These are phyloP conservation scores for Termitomyces sp. DNA, from an alignment of 768 basidiomycete genomes.

Conservation along the genomic window DNA sequence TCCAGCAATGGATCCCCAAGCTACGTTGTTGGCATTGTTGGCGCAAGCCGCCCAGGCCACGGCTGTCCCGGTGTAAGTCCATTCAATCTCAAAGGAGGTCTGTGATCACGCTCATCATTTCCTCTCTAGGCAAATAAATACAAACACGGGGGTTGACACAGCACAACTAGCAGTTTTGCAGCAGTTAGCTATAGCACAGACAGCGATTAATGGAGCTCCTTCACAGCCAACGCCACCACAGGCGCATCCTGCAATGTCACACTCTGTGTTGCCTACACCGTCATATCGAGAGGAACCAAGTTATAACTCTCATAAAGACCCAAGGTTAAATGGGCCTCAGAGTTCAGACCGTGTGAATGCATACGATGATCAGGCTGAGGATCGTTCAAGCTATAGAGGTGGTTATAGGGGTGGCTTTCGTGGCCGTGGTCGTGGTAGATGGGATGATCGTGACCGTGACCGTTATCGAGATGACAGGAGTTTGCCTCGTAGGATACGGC, in stretches of 20 bases:
- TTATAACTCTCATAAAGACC: conserved; percentile 34
- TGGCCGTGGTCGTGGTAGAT: conserved; percentile 50
- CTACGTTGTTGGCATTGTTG: conserved; percentile 65
- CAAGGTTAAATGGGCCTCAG: conserved; percentile 44
- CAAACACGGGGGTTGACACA: conserved; percentile 52
- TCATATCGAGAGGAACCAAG: conserved; percentile 40
- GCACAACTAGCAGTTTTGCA: conserved; percentile 71
- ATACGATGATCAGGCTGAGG: conserved; percentile 47
- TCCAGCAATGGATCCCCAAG: conserved; percentile 47
- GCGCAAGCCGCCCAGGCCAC: conserved; percentile 58
- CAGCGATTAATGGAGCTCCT: conserved; percentile 37
- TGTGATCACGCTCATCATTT: conserved; percentile 5
- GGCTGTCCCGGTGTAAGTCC: conserved; percentile 36
- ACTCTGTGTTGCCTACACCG: conserved; percentile 26
- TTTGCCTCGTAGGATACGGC: conserved; percentile 41
- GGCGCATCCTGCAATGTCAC: conserved; percentile 29
- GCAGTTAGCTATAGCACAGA: conserved; percentile 71
- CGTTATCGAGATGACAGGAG: conserved; percentile 42
- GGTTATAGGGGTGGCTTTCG: conserved; percentile 51
- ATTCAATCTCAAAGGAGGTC: not conserved
- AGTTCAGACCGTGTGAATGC: conserved; percentile 48
- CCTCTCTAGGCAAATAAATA: conserved; percentile 51
- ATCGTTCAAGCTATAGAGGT: conserved; percentile 48
- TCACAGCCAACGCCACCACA: conserved; percentile 26
- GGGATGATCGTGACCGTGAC: conserved; percentile 62